phyloP scores from a whole-genome alignment of 176 grass and related monocot genomes.

The Oryza glumipatula region DNA sequence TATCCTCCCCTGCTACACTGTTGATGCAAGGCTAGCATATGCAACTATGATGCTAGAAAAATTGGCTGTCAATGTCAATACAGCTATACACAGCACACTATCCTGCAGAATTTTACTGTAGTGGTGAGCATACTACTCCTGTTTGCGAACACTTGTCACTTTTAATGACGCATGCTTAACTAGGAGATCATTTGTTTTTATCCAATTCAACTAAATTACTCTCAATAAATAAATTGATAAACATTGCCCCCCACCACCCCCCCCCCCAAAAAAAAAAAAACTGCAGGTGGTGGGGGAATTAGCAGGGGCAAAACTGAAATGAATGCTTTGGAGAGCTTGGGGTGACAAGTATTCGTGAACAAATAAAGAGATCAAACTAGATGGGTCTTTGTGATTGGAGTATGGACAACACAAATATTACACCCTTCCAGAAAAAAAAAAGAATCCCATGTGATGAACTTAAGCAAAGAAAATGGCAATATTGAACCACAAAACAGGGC shows the following conservation, averaged over 20 bases:
- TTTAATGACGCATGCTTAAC: no score
- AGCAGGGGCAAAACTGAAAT: background rate
- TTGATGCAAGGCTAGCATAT: slow-evolving; percentile 1
- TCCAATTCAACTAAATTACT: background rate
- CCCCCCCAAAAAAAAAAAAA: no score
- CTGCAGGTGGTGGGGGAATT: background rate
- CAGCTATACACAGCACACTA: background rate
- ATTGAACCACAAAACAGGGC: background rate
- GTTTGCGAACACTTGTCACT: no score
- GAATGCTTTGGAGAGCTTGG: background rate
- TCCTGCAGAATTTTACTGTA: slow-evolving; percentile 9
- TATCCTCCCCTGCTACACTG: background rate
- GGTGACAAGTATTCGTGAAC: background rate
- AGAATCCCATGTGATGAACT: slow-evolving; percentile 11
- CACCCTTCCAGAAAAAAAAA: background rate
- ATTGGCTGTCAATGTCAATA: background rate
- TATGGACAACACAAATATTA: slow-evolving; percentile 17
- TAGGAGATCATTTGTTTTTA: no score
- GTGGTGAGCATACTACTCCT: background rate
- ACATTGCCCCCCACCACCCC: no score
- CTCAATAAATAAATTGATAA: background rate
- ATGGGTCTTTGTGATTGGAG: background rate
- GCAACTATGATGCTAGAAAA: slow-evolving; percentile 15
- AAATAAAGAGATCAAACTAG: background rate
- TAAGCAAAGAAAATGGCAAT: slow-evolving; percentile 11